These are phyloP conservation scores for Davidsoniella eucalypti DNA, from an alignment of 2,329 filamentous ascomycete species.

Conservation along the genomic window DNA sequence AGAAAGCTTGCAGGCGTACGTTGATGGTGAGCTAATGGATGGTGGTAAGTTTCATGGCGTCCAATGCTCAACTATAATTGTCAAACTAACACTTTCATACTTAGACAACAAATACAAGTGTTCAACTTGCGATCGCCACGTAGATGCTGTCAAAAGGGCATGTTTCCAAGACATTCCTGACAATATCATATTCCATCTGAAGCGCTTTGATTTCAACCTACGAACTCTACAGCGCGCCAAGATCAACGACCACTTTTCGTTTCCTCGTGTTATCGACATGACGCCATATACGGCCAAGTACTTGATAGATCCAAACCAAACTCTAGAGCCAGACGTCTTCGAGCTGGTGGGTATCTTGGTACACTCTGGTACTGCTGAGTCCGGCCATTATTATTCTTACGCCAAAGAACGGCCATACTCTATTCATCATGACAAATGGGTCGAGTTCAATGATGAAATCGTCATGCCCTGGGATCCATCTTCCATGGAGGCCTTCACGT, in stretches of 20 bases:
- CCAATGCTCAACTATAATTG: neutral
- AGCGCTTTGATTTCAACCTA: slow-evolving; percentile 70
- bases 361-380: slow-evolving; percentile 81
- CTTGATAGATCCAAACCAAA: slow-evolving; percentile 45
- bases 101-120: slow-evolving; percentile 96
- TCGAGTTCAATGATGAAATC: slow-evolving; percentile 87
- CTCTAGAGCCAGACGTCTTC: slow-evolving; percentile 56
- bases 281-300: slow-evolving; percentile 77
- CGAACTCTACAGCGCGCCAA: slow-evolving; percentile 67
- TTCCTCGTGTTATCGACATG: slow-evolving; percentile 73
- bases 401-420: slow-evolving; percentile 60
- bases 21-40: slow-evolving; percentile 91
- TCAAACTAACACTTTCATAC: slow-evolving; percentile 15
- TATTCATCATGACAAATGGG: slow-evolving; percentile 42
- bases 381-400: slow-evolving; percentile 94
- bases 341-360: slow-evolving; percentile 91
- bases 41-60: slow-evolving; percentile 38
- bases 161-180: slow-evolving; percentile 87
- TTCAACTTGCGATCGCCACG: slow-evolving; percentile 71
- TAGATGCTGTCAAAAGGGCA: slow-evolving; percentile 85
- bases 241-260: slow-evolving; percentile 89
- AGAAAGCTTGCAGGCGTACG: slow-evolving; percentile 86
- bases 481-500: slow-evolving; percentile 60
- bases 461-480: slow-evolving; percentile 60
- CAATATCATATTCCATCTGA: slow-evolving; percentile 89